Percentiles rank a stretch among this genome's conserved stretches.
Evolutionary conservation across 2,329 filamentous ascomycete genomes (phyloP).

Genomic region (Aschersonia sp.): DNA sequence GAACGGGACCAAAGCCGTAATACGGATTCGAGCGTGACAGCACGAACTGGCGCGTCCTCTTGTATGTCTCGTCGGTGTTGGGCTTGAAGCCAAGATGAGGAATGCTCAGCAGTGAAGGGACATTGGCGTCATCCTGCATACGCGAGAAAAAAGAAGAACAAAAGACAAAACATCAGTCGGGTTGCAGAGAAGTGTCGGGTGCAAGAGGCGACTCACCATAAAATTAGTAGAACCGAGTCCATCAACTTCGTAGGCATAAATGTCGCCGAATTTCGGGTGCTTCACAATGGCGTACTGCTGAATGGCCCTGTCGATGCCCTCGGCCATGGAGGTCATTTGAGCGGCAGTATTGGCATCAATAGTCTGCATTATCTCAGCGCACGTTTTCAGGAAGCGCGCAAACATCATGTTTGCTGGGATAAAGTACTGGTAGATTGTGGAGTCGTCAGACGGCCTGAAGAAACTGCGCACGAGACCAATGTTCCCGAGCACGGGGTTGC

Average conservation of each 20-base stretch:
- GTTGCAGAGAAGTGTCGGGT: no score
- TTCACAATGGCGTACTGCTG: conserved; percentile 52
- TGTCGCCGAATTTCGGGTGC: conserved; percentile 45
- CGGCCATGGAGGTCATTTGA: conserved; percentile 43
- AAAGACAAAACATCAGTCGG: no score
- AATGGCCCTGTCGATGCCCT: conserved; percentile 46
- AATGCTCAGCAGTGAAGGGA: conserved; percentile 45
- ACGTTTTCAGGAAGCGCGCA: conserved; percentile 41
- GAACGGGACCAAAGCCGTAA: conserved; percentile 39
- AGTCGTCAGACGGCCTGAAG: conserved; percentile 83
- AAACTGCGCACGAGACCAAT: conserved; percentile 76
- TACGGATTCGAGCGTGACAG: conserved; percentile 60
- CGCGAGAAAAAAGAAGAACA: no score
- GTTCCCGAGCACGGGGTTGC: conserved; percentile 64
- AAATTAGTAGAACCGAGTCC: conserved; percentile 46
- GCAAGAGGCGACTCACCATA: conserved; percentile 26
- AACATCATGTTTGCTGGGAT: conserved; percentile 88
- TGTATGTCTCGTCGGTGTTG: conserved; percentile 50
- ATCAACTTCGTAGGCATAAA: conserved; percentile 58
- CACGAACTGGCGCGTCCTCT: conserved; percentile 65
- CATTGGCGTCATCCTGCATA: conserved; percentile 43
- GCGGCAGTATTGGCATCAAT: conserved; percentile 35
- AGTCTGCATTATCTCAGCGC: conserved; percentile 28
- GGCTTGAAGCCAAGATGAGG: conserved; percentile 40
- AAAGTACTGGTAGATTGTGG: conserved; percentile 72